Evolutionary conservation across 345 rosid genomes (phyloP).

Genomic region (Eucalyptus paniculata): DNA sequence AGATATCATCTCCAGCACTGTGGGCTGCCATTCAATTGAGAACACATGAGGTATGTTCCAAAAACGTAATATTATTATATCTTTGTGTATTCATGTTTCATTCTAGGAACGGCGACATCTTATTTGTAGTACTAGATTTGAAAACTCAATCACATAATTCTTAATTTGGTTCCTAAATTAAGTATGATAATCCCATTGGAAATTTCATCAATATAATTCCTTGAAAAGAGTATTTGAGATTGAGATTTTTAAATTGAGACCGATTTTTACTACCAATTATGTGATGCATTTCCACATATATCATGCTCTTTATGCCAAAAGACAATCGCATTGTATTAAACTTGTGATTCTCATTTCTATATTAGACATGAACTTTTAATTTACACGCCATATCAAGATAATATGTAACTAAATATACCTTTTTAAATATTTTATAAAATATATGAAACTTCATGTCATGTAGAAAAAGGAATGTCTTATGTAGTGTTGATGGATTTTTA

Average conservation of each 20-base stretch:
- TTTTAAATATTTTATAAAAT: no score
- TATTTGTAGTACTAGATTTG: background rate
- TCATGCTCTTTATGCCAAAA: background rate
- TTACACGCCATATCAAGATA: background rate
- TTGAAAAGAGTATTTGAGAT: background rate
- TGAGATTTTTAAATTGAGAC: background rate
- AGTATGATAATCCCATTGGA: background rate
- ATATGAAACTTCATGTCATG: background rate
- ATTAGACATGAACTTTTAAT: background rate
- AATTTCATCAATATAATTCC: background rate
- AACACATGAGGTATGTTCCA: background rate
- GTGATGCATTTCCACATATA: background rate
- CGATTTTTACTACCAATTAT: no score
- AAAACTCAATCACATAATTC: background rate
- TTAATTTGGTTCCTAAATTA: background rate
- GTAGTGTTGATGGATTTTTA: background rate
- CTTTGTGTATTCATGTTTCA: background rate
- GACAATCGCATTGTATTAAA: background rate
- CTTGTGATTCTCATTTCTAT: background rate
- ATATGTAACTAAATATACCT: no score
- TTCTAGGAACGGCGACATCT: background rate
- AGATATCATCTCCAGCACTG: background rate
- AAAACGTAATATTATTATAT: background rate
- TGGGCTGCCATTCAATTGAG: background rate
- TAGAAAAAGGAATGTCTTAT: background rate